Base-by-base conservation (phyloP, 305 asterid species). In the Caryopteris hybrid region DNA sequence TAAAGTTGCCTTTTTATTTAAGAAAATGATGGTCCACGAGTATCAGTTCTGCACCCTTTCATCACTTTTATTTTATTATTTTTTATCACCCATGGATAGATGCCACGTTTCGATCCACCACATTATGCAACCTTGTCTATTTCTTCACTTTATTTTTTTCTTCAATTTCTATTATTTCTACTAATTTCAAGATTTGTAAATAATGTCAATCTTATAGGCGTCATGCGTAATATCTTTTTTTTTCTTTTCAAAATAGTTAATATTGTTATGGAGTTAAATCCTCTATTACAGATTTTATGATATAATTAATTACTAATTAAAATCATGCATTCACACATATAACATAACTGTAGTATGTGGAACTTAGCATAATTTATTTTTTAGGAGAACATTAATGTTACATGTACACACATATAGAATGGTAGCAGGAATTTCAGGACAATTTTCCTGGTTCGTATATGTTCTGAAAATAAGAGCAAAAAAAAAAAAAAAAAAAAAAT, bases 31-130 rank as follows among this genome's bases (percentile, higher is more conserved):
- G 47, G 52, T 55, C 53, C 68, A 54, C 45, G 18, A 56, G 74
- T 45, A 64, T 78, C 76, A 16, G 45, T 60, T 69, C 68, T 36
- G 29, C 51, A 38, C 21, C 54, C 54, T 31, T 61, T 38, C 46
- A 8, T 0, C 25, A 3, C 23, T 47, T 22, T 16, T 12, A 20
- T 9, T 21, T 36, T 64, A 27, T 17, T 14, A 10, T 43, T 43
- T 58, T 42, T 33, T 5, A 8, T 14, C 12, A 1, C 4, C 4
- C 4, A 10, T 48, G 7, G 22, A 11, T 5, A 4, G 12, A 6
- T 52, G 69, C 70, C 70, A 59, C 56, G 66, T 61, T 20, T 65
- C 55, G 11, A 25, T 68, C 62, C 6, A 34, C 4, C 13, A 42
- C 14, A 22, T 16, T 16, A 8, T n/a, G 10, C 0, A 8, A 4